Base-by-base conservation (phyloP, 2,329 filamentous ascomycete species). In the Colletotrichum tamarilloi region DNA sequence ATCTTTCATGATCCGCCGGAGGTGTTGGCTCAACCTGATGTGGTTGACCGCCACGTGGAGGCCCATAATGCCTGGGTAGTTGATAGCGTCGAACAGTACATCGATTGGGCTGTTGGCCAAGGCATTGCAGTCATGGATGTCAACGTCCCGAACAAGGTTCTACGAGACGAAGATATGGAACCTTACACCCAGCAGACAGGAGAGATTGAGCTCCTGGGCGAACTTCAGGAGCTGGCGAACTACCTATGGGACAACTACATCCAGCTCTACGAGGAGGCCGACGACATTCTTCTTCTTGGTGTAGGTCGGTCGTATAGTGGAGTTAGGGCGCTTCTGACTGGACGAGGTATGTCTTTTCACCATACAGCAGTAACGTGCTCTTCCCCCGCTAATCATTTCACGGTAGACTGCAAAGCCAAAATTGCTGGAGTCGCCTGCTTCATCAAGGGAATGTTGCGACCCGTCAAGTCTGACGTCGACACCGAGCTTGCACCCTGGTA, bases 241-340 rank as follows among this genome's bases (percentile, higher is more conserved):
- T 98, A 98, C 79, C 86, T 99, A 16, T 99, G 97, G 97, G 95
- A 98, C 77, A 99, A 99, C 80, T 98, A 98, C 79, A 91, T 99
- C 24, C 94, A 98, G 85, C 87, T 94, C 38, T 92, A 92, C 63
- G 89, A 94, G 22, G 84, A 92, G 2, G 87, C 89, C 0, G 91
- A 92, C 6, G 91, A 96, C 65, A 90, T 98, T 19, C 94, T 97
- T 79, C 86, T 99, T 26, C 87, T 99, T 79, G 96, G 97, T 0
- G 91, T 97, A 1, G 97, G 97, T n/a, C 92, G 95, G 77, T 94
- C 97, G 1, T 97, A 97, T 79, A 86, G 93, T 3, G 95, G 94
- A 1, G 90, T 98, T 60, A 92, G 97, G 71, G 90, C 95, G 69
- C 89, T 98, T 5, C 86, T 98, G 6, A 92, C 92, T 11, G 92